These are phyloP conservation scores for Sicyos edulis DNA, from an alignment of 306 rosid species.

Conservation along the genomic window DNA sequence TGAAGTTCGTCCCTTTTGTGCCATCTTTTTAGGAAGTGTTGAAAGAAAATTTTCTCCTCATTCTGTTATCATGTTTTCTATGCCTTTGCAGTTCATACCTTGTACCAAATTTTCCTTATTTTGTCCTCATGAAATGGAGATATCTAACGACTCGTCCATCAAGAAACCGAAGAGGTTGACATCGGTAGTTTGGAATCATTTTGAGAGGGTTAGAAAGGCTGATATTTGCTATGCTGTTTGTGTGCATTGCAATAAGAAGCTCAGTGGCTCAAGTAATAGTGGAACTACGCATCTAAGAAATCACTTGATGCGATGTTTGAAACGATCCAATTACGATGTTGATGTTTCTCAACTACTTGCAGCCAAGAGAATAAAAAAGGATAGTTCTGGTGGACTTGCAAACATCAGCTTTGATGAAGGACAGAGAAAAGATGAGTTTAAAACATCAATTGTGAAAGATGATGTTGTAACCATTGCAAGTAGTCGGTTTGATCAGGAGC, in stretches of 20 bases:
- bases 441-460: constrained; percentile 61
- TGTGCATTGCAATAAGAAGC: constrained; percentile 87
- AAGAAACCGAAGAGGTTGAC: constrained; percentile 91
- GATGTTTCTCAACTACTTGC: constrained; percentile 94
- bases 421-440: constrained; percentile 67
- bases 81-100: constrained; percentile 14
- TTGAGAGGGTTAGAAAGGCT: constrained; percentile 85
- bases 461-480: constrained; percentile 55
- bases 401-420: constrained; percentile 63
- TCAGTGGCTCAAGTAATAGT: constrained; percentile 96
- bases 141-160: constrained; percentile 50
- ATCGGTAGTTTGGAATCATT: constrained; percentile 97
- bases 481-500: constrained; percentile 72
- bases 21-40: neutral
- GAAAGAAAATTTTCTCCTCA: neutral
- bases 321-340: constrained; percentile 51
- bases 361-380: constrained; percentile 86
- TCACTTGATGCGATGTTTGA: constrained; percentile 90
- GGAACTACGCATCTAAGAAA: constrained; percentile 97
- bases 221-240: constrained; percentile 90
- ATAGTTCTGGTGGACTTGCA: constrained; percentile 47
- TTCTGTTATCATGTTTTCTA: neutral
- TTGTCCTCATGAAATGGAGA: constrained; percentile 58
- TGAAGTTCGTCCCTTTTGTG: neutral
- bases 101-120: constrained; percentile 33